Conservation (phyloP, 108 stramenopile species). For the Conticribra weissflogii region DNA sequence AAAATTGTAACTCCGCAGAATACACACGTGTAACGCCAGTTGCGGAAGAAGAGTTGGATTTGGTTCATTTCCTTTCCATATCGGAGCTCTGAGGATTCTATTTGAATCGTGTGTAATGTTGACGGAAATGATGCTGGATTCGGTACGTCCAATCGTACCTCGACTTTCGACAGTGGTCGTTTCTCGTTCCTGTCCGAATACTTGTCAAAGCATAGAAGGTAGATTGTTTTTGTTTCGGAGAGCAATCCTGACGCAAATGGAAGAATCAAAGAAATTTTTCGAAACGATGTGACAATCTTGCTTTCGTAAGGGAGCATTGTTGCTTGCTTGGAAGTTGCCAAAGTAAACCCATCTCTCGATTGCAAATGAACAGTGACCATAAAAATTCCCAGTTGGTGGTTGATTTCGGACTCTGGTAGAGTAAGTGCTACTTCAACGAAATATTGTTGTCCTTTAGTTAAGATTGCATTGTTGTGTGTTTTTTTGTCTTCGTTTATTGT, state of each 20-base stretch:
- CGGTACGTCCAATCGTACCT: slow-evolving; percentile 39
- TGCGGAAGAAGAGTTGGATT: slow-evolving; percentile 62
- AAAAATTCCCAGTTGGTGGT: slow-evolving; percentile 64
- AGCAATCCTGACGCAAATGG: slow-evolving; percentile 68
- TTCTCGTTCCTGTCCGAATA: slow-evolving; percentile 56
- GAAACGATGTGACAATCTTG: slow-evolving; percentile 53
- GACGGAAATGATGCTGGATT: slow-evolving; percentile 54
- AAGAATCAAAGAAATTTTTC: slow-evolving; percentile 57
- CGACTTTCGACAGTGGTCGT: slow-evolving; percentile 36
- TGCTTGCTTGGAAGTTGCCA: slow-evolving; percentile 72
- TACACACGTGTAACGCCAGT: slow-evolving; percentile 73
- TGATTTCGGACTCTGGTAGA: slow-evolving; percentile 71
- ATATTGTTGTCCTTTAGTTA: slow-evolving; percentile 53
- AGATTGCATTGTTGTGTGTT: no score
- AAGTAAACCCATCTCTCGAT: slow-evolving; percentile 40
- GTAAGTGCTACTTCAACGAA: slow-evolving; percentile 68
- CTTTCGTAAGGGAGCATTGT: slow-evolving; percentile 79
- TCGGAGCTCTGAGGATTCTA: slow-evolving; percentile 54
- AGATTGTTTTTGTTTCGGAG: slow-evolving; percentile 65
- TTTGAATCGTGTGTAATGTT: slow-evolving; percentile 47
- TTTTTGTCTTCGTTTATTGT: no score
- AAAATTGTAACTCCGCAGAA: slow-evolving; percentile 57
- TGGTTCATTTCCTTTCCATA: slow-evolving; percentile 75
- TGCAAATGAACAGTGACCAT: slow-evolving; percentile 59
- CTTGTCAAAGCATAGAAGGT: slow-evolving; percentile 70